phyloP scores from a whole-genome alignment of 176 grass and related monocot species.

The Phoenix roebelenii region DNA sequence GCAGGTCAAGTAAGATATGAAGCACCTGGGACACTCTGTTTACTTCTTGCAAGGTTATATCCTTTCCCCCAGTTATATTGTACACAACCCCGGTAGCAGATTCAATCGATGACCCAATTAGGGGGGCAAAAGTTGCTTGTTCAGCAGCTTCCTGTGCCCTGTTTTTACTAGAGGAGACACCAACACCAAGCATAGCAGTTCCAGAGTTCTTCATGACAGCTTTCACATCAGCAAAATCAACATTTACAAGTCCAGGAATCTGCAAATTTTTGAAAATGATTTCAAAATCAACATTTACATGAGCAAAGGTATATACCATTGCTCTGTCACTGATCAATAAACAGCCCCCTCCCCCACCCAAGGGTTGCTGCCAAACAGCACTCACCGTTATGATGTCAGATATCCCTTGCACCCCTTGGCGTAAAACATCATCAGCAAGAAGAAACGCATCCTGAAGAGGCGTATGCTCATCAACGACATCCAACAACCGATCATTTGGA shows the following conservation, averaged over 20 bases:
- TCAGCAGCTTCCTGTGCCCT: constrained; percentile 7
- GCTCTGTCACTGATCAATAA: too few species aligned
- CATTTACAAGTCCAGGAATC: constrained; percentile 13
- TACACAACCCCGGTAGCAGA: constrained; percentile 83
- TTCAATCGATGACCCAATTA: constrained; percentile 92
- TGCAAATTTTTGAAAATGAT: neutral
- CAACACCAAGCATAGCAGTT: neutral
- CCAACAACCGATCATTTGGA: neutral
- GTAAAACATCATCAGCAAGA: neutral
- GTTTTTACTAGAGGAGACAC: constrained; percentile 2
- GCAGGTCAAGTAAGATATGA: neutral
- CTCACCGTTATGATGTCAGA: neutral
- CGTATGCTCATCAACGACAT: neutral
- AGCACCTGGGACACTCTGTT: constrained; percentile 93
- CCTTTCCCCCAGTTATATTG: constrained; percentile 93
- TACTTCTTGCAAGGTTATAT: constrained; percentile 98
- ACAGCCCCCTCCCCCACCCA: too few species aligned
- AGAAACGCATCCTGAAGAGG: neutral
- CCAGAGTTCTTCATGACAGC: constrained; percentile 9
- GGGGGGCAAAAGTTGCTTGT: constrained; percentile 88
- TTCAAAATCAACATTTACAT: too few species aligned
- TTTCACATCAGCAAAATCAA: constrained; percentile 18
- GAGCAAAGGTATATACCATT: too few species aligned
- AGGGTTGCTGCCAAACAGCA: neutral
- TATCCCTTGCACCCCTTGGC: neutral